Conservation (phyloP, 2,329 filamentous ascomycete species). For the Ploettnerulaceae sp. region DNA sequence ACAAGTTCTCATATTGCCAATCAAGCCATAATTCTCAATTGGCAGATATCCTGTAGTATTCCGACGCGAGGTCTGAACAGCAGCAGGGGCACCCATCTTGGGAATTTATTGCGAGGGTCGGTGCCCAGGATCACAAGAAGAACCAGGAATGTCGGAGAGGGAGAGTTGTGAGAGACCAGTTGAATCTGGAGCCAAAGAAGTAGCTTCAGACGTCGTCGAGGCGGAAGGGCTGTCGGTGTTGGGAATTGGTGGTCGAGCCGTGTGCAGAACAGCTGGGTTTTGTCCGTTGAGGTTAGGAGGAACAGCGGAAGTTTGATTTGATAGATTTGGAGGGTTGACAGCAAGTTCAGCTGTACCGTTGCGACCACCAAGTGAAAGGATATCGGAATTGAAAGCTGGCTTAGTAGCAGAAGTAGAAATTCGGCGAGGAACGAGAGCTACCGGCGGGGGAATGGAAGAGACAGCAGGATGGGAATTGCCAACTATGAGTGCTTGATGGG, state of each 20-base stretch:
- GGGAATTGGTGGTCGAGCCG: neutral
- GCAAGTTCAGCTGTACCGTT: too few relatives aligned
- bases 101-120: conserved; percentile 1
- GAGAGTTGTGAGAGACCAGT: neutral
- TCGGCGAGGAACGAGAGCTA: too few relatives aligned
- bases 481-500: too few relatives aligned
- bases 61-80: conserved; percentile 20
- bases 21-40: conserved; percentile 75
- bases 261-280: neutral
- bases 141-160: neutral
- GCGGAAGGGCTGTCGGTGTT: neutral
- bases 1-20: conserved; percentile 76
- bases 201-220: neutral
- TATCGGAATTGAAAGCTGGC: too few relatives aligned
- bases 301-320: neutral
- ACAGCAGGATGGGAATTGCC: too few relatives aligned
- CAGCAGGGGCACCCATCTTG: conserved; percentile 18
- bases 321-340: too few relatives aligned
- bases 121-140: neutral
- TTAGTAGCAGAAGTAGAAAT: too few relatives aligned
- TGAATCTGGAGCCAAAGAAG: neutral
- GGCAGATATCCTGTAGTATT: conserved; percentile 31
- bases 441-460: too few relatives aligned
- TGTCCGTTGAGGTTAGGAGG: neutral
- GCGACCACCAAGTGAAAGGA: too few relatives aligned